Conservation (phyloP, 2,329 filamentous ascomycete species). For the Madurella fahalii region DNA sequence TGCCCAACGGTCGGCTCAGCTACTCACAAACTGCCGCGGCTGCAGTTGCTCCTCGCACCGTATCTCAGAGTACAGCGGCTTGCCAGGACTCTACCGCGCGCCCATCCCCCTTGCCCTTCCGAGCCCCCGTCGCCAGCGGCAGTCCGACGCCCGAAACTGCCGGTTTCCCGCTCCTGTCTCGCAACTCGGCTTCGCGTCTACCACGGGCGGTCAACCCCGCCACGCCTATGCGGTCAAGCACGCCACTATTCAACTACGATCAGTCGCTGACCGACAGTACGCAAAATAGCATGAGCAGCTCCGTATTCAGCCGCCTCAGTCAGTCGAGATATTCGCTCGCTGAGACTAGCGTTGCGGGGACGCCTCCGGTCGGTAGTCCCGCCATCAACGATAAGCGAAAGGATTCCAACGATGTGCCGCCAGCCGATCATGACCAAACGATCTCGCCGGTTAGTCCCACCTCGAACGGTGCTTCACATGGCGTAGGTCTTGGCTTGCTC, state of each 20-base stretch:
- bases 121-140: constrained; percentile 1
- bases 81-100: constrained; percentile 13
- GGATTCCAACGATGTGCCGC: not conserved
- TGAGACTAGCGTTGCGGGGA: constrained; percentile 31
- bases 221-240: constrained; percentile 36
- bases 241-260: constrained; percentile 34
- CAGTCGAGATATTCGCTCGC: constrained; percentile 28
- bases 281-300: constrained; percentile 38
- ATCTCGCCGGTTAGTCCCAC: not conserved
- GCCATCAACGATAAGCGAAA: constrained; percentile 20
- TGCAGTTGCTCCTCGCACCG: not conserved
- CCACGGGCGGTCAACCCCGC: constrained; percentile 34
- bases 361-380: constrained; percentile 28
- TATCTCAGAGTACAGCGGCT: not conserved
- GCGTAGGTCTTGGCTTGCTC: constrained; percentile 17
- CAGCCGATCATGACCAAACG: constrained; percentile 2
- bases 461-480: not conserved
- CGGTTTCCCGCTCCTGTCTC: constrained; percentile 32
- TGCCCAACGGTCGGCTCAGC: constrained; percentile 11
- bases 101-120: constrained; percentile 3
- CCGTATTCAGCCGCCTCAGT: constrained; percentile 38
- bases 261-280: constrained; percentile 40
- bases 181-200: constrained; percentile 37
- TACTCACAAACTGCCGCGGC: constrained; percentile 22
- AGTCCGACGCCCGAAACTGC: constrained; percentile 17